Percentiles rank a stretch among this genome's conserved stretches.
These are phyloP conservation scores for Ciborinia camelliae DNA, from an alignment of 2,329 filamentous ascomycete genomes.

Conservation along the genomic window DNA sequence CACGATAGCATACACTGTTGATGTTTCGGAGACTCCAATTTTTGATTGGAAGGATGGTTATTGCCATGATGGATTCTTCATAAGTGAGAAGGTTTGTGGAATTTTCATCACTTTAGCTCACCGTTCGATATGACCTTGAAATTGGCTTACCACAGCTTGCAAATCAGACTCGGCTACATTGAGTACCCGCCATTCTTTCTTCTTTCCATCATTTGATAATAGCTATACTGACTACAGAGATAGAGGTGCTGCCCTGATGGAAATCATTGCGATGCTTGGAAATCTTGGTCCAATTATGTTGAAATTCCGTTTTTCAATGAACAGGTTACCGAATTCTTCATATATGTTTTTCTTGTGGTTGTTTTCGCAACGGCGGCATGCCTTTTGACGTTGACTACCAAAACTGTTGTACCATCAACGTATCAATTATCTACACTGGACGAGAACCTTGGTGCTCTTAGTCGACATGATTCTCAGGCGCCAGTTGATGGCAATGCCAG, in stretches of 20 bases:
- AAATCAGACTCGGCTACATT: background rate
- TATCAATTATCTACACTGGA: conserved; percentile 85
- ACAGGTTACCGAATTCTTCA: conserved; percentile 69
- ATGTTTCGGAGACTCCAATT: conserved; percentile 77
- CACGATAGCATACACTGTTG: conserved; percentile 80
- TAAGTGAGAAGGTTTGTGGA: conserved; percentile 60
- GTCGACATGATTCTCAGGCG: conserved; percentile 37
- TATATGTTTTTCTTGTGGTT: conserved; percentile 73
- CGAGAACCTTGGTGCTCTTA: conserved; percentile 79
- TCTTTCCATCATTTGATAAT: background rate
- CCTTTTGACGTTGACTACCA: conserved; percentile 80
- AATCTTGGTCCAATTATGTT: conserved; percentile 53
- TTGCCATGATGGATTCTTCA: conserved; percentile 68
- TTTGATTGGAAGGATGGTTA: conserved; percentile 93
- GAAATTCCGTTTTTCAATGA: conserved; percentile 38
- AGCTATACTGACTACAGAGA: conserved; percentile 25
- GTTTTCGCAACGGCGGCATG: conserved; percentile 69
- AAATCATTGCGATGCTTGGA: conserved; percentile 56
- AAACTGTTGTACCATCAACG: conserved; percentile 86
- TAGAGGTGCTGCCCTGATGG: conserved; percentile 55
- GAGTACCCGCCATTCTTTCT: too few relatives aligned
- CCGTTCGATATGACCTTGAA: background rate
- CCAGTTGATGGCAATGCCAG: conserved; percentile 46
- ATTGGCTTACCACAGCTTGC: background rate
- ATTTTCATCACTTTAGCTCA: background rate